A percentile compares a stretch with the other conserved stretches of the same genome.
phyloP scores from a whole-genome alignment of 2,329 filamentous ascomycete species.

The Neonectria sp. region DNA sequence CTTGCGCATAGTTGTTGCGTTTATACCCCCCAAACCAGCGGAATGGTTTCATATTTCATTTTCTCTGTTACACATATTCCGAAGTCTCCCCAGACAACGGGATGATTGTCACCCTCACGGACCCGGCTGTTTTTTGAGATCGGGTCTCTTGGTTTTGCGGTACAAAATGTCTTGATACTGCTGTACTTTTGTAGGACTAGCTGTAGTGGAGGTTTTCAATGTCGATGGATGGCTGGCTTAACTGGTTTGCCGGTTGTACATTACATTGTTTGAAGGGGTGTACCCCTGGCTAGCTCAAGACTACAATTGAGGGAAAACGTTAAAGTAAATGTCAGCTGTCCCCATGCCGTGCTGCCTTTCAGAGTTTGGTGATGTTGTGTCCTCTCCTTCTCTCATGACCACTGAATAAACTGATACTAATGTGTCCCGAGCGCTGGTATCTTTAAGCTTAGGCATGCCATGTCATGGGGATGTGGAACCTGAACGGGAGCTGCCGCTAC shows the following conservation, averaged over 20 bases:
- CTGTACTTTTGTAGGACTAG: constrained; percentile 49
- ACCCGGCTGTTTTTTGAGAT: constrained; percentile 39
- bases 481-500: background rate
- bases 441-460: background rate
- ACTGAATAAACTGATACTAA: background rate
- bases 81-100: constrained; percentile 24
- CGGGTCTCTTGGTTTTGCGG: constrained; percentile 41
- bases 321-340: constrained; percentile 29
- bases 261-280: constrained; percentile 35
- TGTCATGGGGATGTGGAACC: background rate
- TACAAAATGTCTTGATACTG: constrained; percentile 43
- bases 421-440: background rate
- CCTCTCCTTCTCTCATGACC: background rate
- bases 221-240: constrained; percentile 35
- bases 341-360: constrained; percentile 9
- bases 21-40: constrained; percentile 44
- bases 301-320: constrained; percentile 49
- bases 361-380: background rate
- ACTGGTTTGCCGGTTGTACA: constrained; percentile 45
- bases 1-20: constrained; percentile 46
- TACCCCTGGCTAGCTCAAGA: constrained; percentile 43
- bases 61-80: constrained; percentile 41
- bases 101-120: constrained; percentile 42
- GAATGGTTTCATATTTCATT: constrained; percentile 36
- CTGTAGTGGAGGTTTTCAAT: constrained; percentile 36